A percentile compares a stretch with the other conserved stretches of the same genome.
Evolutionary conservation across 2,329 filamentous ascomycete genomes (phyloP).

Genomic region (Zymoseptoria crescenta): DNA sequence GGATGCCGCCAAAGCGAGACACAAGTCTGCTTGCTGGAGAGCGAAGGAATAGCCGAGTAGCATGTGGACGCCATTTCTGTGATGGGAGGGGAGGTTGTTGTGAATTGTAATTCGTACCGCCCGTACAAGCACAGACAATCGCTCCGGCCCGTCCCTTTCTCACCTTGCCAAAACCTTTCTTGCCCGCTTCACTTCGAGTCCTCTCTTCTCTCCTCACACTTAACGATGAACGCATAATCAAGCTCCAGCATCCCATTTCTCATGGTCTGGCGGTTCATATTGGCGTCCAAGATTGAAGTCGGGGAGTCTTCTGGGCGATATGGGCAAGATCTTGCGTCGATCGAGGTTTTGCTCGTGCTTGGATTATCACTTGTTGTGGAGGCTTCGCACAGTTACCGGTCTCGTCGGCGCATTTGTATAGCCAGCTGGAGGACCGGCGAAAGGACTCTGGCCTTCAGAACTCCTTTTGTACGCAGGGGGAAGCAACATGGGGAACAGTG

Average conservation of each 20-base stretch:
- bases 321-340: neutral
- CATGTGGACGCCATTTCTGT: too few species aligned
- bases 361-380: slow-evolving; percentile 1
- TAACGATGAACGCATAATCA: slow-evolving; percentile 25
- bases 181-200: neutral
- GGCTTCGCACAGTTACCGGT: neutral
- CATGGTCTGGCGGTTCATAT: slow-evolving; percentile 24
- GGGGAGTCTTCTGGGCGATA: neutral
- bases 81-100: too few species aligned
- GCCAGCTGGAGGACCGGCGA: neutral
- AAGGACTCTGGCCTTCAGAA: too few species aligned
- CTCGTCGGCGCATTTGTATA: neutral
- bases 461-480: too few species aligned
- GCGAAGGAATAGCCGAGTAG: too few species aligned
- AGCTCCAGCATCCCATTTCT: slow-evolving; percentile 16
- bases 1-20: too few species aligned
- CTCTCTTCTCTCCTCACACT: slow-evolving; percentile 18
- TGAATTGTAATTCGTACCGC: too few species aligned
- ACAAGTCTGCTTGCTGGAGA: too few species aligned
- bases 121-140: neutral
- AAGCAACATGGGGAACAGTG: too few species aligned
- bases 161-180: neutral
- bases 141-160: too few species aligned
- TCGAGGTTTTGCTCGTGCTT: neutral
- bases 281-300: slow-evolving; percentile 21